Conservation (phyloP, 257 asterid genomes). For the Coffea canephora region DNA sequence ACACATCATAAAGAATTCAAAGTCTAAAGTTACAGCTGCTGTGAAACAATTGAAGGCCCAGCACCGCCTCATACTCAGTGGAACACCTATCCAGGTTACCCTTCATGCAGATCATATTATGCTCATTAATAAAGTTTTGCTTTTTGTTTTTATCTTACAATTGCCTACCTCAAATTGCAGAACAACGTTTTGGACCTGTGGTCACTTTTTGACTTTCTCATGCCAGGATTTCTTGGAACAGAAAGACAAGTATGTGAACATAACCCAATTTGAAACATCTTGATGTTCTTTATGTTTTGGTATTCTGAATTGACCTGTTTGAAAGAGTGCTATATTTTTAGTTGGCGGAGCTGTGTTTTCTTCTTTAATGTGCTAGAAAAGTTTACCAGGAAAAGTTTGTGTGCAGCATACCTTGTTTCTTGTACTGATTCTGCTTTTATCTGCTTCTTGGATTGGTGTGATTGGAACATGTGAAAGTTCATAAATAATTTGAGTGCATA, state of each 20-base stretch:
- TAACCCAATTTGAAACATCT: constrained; percentile 2
- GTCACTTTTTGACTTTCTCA: constrained; percentile 99
- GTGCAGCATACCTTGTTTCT: background rate
- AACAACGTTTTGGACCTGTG: constrained; percentile 96
- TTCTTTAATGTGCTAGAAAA: background rate
- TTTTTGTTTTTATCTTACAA: constrained; percentile 26
- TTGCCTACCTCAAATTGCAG: constrained; percentile 53
- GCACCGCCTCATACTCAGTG: constrained; percentile 97
- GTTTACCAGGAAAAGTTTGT: background rate
- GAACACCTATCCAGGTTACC: constrained; percentile 97
- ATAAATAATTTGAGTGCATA: background rate
- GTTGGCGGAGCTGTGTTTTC: background rate
- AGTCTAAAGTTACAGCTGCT: constrained; percentile 89
- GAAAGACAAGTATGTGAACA: constrained; percentile 85
- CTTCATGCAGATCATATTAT: constrained; percentile 3
- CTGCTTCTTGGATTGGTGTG: background rate
- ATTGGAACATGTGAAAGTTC: background rate
- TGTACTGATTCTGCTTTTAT: background rate
- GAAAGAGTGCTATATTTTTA: background rate
- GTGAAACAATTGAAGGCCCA: constrained; percentile 91
- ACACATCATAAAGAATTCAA: constrained; percentile 85
- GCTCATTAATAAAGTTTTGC: background rate
- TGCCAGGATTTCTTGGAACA: constrained; percentile 99
- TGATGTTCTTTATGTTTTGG: background rate
- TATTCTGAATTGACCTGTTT: background rate